A percentile compares a stretch with the other conserved stretches of the same genome.
Conservation (phyloP, 345 rosid genomes). For the Citrus maxima region DNA sequence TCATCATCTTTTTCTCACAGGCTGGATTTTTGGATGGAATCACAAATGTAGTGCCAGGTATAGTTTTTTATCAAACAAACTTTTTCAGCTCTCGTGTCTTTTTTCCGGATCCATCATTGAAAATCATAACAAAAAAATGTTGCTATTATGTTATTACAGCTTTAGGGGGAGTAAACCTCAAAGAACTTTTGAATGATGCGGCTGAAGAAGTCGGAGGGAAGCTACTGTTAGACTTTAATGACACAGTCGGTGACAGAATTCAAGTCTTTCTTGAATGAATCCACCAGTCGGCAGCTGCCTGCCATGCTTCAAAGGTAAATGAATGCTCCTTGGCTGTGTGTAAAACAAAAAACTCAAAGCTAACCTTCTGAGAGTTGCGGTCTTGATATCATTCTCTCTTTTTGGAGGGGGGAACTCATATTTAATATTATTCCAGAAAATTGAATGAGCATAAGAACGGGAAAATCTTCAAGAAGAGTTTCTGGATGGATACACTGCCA, state of each 20-base stretch:
- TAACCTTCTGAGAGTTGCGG: not conserved
- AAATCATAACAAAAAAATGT: not conserved
- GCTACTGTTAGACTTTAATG: constrained; percentile 68
- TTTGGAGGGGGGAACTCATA: not conserved
- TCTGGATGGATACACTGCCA: not conserved
- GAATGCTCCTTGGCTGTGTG: not conserved
- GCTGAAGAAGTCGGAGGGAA: constrained; percentile 80
- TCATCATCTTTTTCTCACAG: constrained; percentile 29
- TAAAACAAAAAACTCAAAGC: not conserved
- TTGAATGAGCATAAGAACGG: not conserved
- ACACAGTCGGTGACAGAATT: constrained; percentile 80
- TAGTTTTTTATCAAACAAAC: not conserved
- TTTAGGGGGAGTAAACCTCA: constrained; percentile 80
- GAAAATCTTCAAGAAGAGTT: not conserved
- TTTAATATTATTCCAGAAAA: not conserved
- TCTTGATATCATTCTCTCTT: not conserved
- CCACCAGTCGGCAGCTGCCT: not conserved
- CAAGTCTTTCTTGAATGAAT: constrained; percentile 76
- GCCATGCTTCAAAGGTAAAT: not conserved
- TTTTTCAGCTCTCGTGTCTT: not conserved
- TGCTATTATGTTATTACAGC: constrained; percentile 35
- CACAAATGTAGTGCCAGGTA: constrained; percentile 93
- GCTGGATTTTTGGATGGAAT: constrained; percentile 89
- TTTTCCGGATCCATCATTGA: not conserved
- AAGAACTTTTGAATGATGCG: constrained; percentile 69